phyloP scores from a whole-genome alignment of 2,329 filamentous ascomycete genomes.

The Bisporella sp. region DNA sequence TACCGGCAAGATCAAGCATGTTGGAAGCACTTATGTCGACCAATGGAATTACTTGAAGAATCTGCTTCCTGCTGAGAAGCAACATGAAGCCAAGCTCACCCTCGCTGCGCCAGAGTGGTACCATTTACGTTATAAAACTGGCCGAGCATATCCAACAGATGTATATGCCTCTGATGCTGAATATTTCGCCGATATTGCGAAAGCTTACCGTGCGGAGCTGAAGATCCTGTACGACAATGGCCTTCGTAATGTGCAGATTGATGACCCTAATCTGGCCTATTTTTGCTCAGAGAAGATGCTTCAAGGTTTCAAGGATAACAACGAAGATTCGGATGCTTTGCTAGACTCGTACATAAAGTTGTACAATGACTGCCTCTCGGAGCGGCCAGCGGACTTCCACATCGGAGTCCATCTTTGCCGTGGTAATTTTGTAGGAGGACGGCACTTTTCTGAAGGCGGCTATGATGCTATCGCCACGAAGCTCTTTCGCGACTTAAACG shows the following conservation, averaged over 20 bases:
- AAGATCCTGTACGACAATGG: slow-evolving; percentile 45
- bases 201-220: slow-evolving; percentile 45
- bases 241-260: slow-evolving; percentile 47
- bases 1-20: slow-evolving; percentile 31
- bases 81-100: slow-evolving; percentile 62
- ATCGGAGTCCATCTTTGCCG: slow-evolving; percentile 71
- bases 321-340: slow-evolving; percentile 62
- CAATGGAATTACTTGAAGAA: slow-evolving; percentile 55
- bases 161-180: slow-evolving; percentile 43
- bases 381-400: slow-evolving; percentile 62
- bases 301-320: slow-evolving; percentile 51
- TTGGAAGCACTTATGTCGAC: slow-evolving; percentile 40
- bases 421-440: slow-evolving; percentile 59
- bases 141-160: slow-evolving; percentile 42
- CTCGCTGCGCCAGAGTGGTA: slow-evolving; percentile 63
- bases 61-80: slow-evolving; percentile 50
- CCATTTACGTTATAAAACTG: slow-evolving; percentile 53
- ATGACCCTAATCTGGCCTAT: slow-evolving; percentile 56
- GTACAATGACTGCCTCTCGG: slow-evolving; percentile 65
- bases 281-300: slow-evolving; percentile 70
- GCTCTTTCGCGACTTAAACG: slow-evolving; percentile 55
- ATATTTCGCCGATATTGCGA: slow-evolving; percentile 47
- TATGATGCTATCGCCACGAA: slow-evolving; percentile 63
- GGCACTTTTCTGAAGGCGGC: slow-evolving; percentile 59
- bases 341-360: slow-evolving; percentile 70